Evolutionary conservation across 2,329 filamentous ascomycete genomes (phyloP), one percentile per base, ranked within the genome.

Genomic region (Aureobasidium sp.): DNA sequence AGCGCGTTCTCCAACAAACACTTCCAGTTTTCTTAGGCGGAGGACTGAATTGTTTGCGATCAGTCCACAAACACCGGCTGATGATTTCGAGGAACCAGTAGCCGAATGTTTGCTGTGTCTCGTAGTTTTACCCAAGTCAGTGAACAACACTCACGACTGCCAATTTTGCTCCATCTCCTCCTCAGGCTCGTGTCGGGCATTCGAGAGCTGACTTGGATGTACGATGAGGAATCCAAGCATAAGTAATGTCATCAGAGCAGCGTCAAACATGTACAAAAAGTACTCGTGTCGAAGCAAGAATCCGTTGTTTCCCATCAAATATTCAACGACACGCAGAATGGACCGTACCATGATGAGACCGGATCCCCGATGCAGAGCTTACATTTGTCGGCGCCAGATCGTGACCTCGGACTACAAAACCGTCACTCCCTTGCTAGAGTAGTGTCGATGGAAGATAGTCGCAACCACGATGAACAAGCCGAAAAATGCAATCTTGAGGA

Each of bases 401-500:
- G n/a, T n/a, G n/a, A n/a, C n/a, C 74, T 67, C 8, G 78, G 64
- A 25, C 73, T 64, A n/a, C n/a, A n/a, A n/a, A n/a, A n/a, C n/a
- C n/a, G n/a, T n/a, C n/a, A n/a, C n/a, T n/a, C n/a, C n/a, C n/a
- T n/a, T n/a, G n/a, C n/a, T n/a, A n/a, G n/a, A n/a, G n/a, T n/a
- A n/a, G n/a, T n/a, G n/a, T n/a, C n/a, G n/a, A n/a, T n/a, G 70
- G 68, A 76, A 78, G 60, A 77, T 53, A 2, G 67, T 66, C 6
- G 71, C 72, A 20, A 71, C 66, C 36, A 76, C 25, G 67, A 82
- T 78, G 76, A 87, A 87, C 64, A 85, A 78, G 16, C 79, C 75
- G 71, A 87, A 87, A 70, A 84, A 83, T 64, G 79, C 58, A 65
- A 87, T 76, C 68, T 88, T 85, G 45, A 87, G 72, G 20, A 82